Evolutionary conservation across 2,329 filamentous ascomycete genomes (phyloP), one percentile per base, ranked within the genome.

Genomic region (Fusarium sp.): DNA sequence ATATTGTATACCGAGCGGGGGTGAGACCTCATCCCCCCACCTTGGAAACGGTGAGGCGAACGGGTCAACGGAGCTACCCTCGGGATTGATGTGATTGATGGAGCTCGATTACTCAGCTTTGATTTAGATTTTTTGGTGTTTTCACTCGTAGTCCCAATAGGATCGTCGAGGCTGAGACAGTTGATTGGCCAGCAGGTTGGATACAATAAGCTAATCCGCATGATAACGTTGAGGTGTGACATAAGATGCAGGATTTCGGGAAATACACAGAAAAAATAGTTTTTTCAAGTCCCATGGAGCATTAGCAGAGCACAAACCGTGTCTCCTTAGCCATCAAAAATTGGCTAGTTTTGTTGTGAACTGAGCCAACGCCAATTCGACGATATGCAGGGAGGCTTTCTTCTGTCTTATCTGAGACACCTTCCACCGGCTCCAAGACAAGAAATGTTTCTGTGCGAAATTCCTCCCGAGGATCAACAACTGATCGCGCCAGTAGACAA

Each of bases 21-120:
- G 53, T 26, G 41, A 43, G 7, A 47, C 28, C 15, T 13, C 23
- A 64, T 44, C 50, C 61, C 59, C 61, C 60, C 62, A 64, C 62
- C 59, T 26, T 59, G 35, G 44, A 23, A 24, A 26, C 35, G n/a
- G 33, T 3, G 48, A 64, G 39, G 26, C 37, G 24, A 31, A 49
- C 61, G 62, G 62, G 39, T 60, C 35, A 65, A 66, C 28, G 61
- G 62, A 66, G 49, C 58, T 46, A 57, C 37, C 8, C 29, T 44
- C 9, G 23, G 20, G 38, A 26, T 39, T 29, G 29, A 28, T 37
- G 29, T 64, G 41, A 60, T 65, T 37, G 46, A 66, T 47, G 41
- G 57, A 63, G 6, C 7, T 6, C 15, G 46, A 65, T 54, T 42
- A 60, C 54, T 65, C 61, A 65, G 46, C 62, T 12, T 31, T 3